Conservation (phyloP, 345 rosid genomes). For the Syzygium aromaticum region DNA sequence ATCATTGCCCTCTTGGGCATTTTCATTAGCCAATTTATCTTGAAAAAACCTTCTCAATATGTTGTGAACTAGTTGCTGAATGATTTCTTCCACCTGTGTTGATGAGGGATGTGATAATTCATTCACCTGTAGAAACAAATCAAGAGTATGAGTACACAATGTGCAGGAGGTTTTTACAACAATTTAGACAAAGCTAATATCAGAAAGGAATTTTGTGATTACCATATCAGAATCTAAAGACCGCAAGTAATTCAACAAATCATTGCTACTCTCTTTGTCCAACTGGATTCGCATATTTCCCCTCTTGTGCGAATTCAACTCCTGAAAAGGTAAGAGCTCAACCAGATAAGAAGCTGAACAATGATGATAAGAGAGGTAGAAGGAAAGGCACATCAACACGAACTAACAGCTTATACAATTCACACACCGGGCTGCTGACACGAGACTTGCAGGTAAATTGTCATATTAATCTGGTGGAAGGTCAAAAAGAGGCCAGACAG, state of each 20-base stretch:
- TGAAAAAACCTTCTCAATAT: conserved; percentile 38
- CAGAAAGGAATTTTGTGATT: neutral
- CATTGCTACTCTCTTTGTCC: conserved; percentile 51
- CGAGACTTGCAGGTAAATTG: neutral
- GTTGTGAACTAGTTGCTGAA: conserved; percentile 72
- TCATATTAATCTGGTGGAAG: neutral
- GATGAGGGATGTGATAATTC: conserved; percentile 84
- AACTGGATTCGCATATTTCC: conserved; percentile 38
- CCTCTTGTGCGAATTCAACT: conserved; percentile 50
- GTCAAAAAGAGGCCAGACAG: neutral
- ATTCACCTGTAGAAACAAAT: conserved; percentile 34
- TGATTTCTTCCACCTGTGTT: conserved; percentile 76
- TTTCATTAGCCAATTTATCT: conserved; percentile 21
- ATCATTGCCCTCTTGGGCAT: conserved; percentile 22
- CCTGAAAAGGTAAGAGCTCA: conserved; percentile 30
- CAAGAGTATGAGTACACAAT: neutral
- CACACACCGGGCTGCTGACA: neutral
- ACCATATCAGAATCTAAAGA: conserved; percentile 78
- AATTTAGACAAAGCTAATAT: neutral
- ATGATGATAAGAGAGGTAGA: neutral
- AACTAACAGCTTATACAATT: neutral
- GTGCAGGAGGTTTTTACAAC: neutral
- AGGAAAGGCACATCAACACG: neutral
- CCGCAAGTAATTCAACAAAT: conserved; percentile 76
- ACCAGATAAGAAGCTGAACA: neutral